Evolutionary conservation across 1,139 yeast species (phyloP).

Genomic region (Pichia sp.): DNA sequence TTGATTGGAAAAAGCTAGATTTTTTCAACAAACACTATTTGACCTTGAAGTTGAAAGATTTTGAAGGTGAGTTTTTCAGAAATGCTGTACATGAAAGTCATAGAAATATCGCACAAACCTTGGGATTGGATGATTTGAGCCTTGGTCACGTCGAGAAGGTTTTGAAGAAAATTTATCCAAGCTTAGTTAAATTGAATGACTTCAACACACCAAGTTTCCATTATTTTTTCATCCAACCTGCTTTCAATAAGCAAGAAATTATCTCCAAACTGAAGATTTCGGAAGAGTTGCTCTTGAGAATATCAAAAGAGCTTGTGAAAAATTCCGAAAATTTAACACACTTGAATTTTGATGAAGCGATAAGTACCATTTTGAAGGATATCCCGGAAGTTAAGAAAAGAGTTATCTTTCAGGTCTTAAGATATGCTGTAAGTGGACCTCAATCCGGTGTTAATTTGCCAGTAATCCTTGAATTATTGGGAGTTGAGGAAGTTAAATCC

Average conservation of each 20-base stretch:
- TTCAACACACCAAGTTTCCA: conserved; percentile 32
- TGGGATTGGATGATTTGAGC: conserved; percentile 19
- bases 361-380: conserved; percentile 4
- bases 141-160: conserved; percentile 27
- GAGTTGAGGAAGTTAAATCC: conserved; percentile 33
- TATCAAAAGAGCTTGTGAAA: conserved; percentile 1
- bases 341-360: conserved; percentile 7
- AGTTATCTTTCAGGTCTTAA: conserved; percentile 45
- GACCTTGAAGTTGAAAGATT: conserved; percentile 27
- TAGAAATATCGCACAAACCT: conserved; percentile 16
- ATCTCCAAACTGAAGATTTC: conserved; percentile 11
- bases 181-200: conserved; percentile 41
- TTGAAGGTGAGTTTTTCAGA: conserved; percentile 27
- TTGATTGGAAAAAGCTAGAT: conserved; percentile 64
- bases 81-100: conserved; percentile 28
- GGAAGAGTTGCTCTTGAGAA: conserved; percentile 2
- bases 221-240: conserved; percentile 39
- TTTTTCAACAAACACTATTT: conserved; percentile 71
- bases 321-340: conserved; percentile 4
- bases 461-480: conserved; percentile 46
- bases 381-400: conserved; percentile 9
- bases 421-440: conserved; percentile 71
- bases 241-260: conserved; percentile 23
- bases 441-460: conserved; percentile 67
- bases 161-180: conserved; percentile 30